Base-by-base conservation (phyloP, 306 rosid species). In the Dryas alaskensis region DNA sequence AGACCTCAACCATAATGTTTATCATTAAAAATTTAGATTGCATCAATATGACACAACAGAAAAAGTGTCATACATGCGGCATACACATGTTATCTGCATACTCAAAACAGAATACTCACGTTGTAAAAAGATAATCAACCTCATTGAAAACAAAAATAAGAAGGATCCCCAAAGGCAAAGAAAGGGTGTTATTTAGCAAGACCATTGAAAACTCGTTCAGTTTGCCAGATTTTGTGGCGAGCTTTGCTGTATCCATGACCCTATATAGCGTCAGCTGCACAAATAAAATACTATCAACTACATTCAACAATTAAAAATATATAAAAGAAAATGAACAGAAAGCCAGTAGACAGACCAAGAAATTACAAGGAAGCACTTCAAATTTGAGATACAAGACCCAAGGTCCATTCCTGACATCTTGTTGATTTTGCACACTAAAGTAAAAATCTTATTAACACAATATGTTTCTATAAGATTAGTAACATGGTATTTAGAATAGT, bases 241-340 rank as follows among this genome's bases (percentile, higher is more conserved):
- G 96, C 83, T 95, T 95, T 71, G 99, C 99, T 7, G 96, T 90
- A 85, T 95, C 99, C 96, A 95, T 95, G 84, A 92, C 86, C 78
- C 88, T 87, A 65, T 93, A 92, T 54, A 95, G 86, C 51, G 96
- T 95, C 81, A 95, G 84, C 99, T 95, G 90, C 82, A 86, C 52
- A 51, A 64, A 75, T 17, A 71, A 83, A 71, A 79, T 74, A 78
- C 10, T 44, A 81, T 86, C 72, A 87, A 75, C 48, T 1, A 54
- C 9, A n/a, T 65, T n/a, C 51, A 42, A 71, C 65, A 78, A 60
- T 65, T 47, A 60, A 57, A 57, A 63, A 6, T 10, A 52, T 55
- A 48, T 48, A 73, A 70, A 61, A 67, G 42, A 72, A 54, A 31
- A 31, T 8, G 6, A 31, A 42, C 6, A 10, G 58, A 59, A 59